Percentiles rank a stretch among this genome's conserved stretches.
Conservation (phyloP, 2,329 filamentous ascomycete species). For the Pyrenochaeta sp. region DNA sequence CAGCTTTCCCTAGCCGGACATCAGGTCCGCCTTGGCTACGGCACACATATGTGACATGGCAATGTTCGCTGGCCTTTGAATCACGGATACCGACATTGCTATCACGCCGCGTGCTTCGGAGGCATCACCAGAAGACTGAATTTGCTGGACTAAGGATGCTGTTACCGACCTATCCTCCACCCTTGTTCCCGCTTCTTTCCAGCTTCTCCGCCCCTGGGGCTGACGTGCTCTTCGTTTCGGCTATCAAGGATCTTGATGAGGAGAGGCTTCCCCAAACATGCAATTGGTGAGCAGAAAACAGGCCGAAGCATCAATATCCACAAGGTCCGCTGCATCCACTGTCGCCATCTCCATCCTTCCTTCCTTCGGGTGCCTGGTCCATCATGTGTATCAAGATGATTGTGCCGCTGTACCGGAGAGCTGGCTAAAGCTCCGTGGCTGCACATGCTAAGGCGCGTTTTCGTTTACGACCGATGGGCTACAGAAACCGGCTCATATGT, state of each 20-base stretch:
- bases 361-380: conserved; percentile 3
- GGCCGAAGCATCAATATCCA: conserved; percentile 20
- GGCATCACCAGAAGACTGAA: conserved; percentile 13
- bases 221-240: conserved; percentile 43
- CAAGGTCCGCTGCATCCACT: conserved; percentile 17
- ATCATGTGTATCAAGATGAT: conserved; percentile 14
- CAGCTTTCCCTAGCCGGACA: conserved; percentile 5
- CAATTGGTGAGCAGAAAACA: conserved; percentile 26
- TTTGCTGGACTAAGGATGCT: conserved; percentile 26
- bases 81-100: conserved; percentile 20
- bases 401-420: conserved; percentile 21
- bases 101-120: conserved; percentile 20
- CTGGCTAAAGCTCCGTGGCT: conserved; percentile 28
- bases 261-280: conserved; percentile 14
- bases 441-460: conserved; percentile 33
- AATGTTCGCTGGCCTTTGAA: conserved; percentile 14
- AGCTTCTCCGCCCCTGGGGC: conserved; percentile 31
- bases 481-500: conserved; percentile 37
- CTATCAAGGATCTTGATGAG: conserved; percentile 28
- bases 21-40: conserved; percentile 18
- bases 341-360: conserved; percentile 1
- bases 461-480: conserved; percentile 28
- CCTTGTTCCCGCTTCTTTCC: conserved; percentile 28
- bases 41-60: conserved; percentile 21
- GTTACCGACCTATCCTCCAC: conserved; percentile 26